Conservation (phyloP, 441 rosid species). For the Adansonia grandidieri region DNA sequence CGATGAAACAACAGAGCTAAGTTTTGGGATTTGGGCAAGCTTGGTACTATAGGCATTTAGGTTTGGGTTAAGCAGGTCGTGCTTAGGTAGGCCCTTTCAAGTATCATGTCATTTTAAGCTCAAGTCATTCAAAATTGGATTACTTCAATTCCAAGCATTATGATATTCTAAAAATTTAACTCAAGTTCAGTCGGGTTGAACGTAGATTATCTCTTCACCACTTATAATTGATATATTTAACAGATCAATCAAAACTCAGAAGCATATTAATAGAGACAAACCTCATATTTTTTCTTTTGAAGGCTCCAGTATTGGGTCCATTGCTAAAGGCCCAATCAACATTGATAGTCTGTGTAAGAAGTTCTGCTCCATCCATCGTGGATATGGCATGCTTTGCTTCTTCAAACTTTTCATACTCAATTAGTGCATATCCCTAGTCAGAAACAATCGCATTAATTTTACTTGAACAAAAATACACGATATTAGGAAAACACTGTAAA, state of each 20-base stretch:
- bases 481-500: not conserved
- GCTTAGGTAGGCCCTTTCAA: not conserved
- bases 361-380: conserved; percentile 70
- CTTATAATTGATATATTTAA: not conserved
- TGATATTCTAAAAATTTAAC: not conserved
- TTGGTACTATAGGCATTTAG: not conserved
- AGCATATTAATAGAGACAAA: conserved; percentile 36
- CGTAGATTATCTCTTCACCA: not conserved
- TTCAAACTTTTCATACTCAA: conserved; percentile 83
- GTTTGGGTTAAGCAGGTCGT: not conserved
- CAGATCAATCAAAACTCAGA: not conserved
- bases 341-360: conserved; percentile 64
- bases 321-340: conserved; percentile 97
- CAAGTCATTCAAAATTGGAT: not conserved
- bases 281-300: conserved; percentile 74
- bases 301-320: conserved; percentile 68
- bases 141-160: not conserved
- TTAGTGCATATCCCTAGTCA: conserved; percentile 84
- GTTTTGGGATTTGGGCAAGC: not conserved
- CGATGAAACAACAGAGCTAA: not conserved
- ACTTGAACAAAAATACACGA: not conserved
- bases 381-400: conserved; percentile 87
- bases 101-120: not conserved
- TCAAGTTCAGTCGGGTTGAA: not conserved
- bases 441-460: not conserved